Evolutionary conservation across 2,329 filamentous ascomycete genomes (phyloP), one percentile per base, ranked within the genome.

Genomic region (Colletotrichum magnum): DNA sequence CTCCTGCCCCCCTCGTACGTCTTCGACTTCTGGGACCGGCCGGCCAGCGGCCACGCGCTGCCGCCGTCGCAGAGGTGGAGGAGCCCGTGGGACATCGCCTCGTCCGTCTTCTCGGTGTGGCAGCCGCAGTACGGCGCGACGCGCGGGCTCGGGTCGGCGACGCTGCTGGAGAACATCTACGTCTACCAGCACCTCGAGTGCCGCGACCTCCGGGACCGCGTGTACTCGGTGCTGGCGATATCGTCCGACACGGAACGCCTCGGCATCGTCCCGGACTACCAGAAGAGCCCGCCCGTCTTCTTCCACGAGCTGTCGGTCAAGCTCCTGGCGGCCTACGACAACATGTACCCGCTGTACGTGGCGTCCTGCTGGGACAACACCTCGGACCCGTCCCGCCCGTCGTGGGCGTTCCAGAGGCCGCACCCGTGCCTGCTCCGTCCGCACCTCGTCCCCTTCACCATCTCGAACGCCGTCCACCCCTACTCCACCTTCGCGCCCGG

Each of bases 221-320:
- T 52, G 13, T 52, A 24, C 7, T 24, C 50, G 50, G 18, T 52
- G 18, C 26, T 52, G n/a, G 50, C 21, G 13, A 28, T 52, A n/a
- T 52, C 50, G 13, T 28, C 26, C 5, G 50, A 52, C n/a, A 28
- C 50, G 15, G 50, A 24, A 12, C 21, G 26, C 18, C 16, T 52
- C 2, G 50, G 15, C 6, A 52, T 52, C 13, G 26, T 24, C 13
- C 21, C 26, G 15, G n/a, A 52, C 50, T 52, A 52, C 50, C 26
- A 13, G 50, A 52, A 26, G 18, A 24, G 21, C 18, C 21, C 50
- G 15, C 5, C 50, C 9, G 21, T 12, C 12, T 13, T 52, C 18
- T 52, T 52, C 18, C 50, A 52, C 50, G 50, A 52, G 50, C 21
- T 52, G n/a, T 52, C 50, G 16, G 50, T 52, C 50, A 24, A 24